Conservation (phyloP, 352 stramenopile species). For the Globisporangium barbulae region DNA sequence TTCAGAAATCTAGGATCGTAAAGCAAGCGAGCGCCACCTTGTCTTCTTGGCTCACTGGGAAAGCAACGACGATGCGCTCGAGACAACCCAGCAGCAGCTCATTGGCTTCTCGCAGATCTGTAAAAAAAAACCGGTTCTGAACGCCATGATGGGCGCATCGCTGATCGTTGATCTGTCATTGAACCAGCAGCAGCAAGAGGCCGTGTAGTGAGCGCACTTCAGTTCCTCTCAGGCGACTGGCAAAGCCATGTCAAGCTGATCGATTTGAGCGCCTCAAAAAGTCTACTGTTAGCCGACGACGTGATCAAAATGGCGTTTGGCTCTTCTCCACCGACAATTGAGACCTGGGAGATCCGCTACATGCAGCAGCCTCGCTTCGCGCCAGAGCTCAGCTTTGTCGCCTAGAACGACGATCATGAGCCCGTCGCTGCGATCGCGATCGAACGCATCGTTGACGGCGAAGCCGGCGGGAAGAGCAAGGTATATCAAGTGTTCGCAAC, state of each 20-base stretch:
- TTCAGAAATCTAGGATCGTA: background rate
- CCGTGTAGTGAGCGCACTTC: background rate
- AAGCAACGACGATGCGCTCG: background rate
- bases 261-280: background rate
- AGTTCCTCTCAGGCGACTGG: background rate
- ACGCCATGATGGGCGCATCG: background rate
- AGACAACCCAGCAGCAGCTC: background rate
- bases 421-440: slow-evolving; percentile 2
- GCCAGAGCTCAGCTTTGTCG: slow-evolving; percentile 5
- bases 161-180: background rate
- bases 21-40: background rate
- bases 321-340: background rate
- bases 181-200: background rate
- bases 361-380: background rate
- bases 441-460: slow-evolving; percentile 4
- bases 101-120: slow-evolving; percentile 3
- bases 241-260: background rate
- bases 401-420: background rate
- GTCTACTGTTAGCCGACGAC: background rate
- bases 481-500: too few species aligned
- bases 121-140: background rate
- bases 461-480: background rate
- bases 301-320: slow-evolving; percentile 3
- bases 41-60: background rate
- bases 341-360: background rate